phyloP scores from a whole-genome alignment of 768 basidiomycete genomes.

The Obba rivulosa region DNA sequence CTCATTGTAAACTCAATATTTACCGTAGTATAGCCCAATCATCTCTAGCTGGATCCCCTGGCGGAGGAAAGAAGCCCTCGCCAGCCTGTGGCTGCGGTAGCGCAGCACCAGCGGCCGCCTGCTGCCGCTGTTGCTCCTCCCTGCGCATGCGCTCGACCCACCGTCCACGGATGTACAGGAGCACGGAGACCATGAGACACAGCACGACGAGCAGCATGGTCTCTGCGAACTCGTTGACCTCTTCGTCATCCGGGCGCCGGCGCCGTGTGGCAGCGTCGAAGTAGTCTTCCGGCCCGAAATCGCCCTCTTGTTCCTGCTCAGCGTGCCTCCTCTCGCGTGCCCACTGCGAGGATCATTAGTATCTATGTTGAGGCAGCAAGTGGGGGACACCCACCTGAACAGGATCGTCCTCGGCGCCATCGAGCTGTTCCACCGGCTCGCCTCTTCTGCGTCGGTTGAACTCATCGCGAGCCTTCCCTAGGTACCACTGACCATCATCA shows the following conservation, averaged over 20 bases:
- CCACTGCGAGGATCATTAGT: conserved; percentile 46
- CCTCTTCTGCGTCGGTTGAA: conserved; percentile 53
- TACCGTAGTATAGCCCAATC: conserved; percentile 63
- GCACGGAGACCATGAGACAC: conserved; percentile 64
- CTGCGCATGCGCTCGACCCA: conserved; percentile 69
- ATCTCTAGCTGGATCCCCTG: conserved; percentile 56
- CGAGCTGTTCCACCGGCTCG: conserved; percentile 24
- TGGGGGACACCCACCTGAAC: conserved; percentile 46
- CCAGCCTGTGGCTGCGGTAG: conserved; percentile 24
- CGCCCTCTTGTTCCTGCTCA: conserved; percentile 67
- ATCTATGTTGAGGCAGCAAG: neutral
- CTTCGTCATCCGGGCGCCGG: conserved; percentile 54
- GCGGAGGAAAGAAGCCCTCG: conserved; percentile 52
- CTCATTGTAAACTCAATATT: conserved; percentile 4
- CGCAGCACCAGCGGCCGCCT: conserved; percentile 20
- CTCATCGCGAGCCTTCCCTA: conserved; percentile 79
- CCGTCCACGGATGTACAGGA: conserved; percentile 76
- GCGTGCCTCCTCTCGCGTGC: conserved; percentile 68
- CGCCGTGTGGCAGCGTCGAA: conserved; percentile 64
- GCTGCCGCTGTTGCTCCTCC: conserved; percentile 44
- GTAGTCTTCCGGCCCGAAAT: conserved; percentile 80
- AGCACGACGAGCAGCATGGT: conserved; percentile 74
- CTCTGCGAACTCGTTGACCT: conserved; percentile 68
- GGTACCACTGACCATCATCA: conserved; percentile 55
- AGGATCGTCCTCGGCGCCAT: conserved; percentile 52